These are phyloP conservation scores for Penicillium pulvis DNA, from an alignment of 495 filamentous ascomycete genomes.

Conservation along the genomic window DNA sequence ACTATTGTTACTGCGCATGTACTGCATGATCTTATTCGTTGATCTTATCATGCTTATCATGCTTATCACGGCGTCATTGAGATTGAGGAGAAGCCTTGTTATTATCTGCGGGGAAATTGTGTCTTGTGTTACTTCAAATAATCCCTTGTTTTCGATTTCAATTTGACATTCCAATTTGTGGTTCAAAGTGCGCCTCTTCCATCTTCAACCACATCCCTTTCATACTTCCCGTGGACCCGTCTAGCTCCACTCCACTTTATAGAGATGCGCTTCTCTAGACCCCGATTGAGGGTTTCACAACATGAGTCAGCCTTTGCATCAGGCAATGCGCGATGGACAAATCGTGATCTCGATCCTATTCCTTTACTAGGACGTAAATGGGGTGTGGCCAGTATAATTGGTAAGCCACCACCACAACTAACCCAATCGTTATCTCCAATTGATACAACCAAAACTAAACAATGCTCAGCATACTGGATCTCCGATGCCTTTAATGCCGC, in stretches of 20 bases:
- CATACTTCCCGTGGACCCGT: not conserved
- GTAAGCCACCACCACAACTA: constrained; percentile 15
- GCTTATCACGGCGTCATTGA: constrained; percentile 9
- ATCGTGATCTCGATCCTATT: constrained; percentile 50
- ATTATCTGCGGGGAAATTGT: not conserved
- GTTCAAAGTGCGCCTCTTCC: not conserved
- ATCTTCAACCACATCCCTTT: not conserved
- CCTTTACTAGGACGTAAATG: constrained; percentile 43
- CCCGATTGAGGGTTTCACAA: constrained; percentile 37
- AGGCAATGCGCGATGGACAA: constrained; percentile 46
- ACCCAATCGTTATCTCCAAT: not conserved
- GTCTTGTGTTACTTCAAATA: not conserved
- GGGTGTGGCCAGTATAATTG: constrained; percentile 42
- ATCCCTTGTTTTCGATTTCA: not conserved
- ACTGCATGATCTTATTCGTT: not conserved
- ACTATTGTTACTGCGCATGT: too few species aligned
- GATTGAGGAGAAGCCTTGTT: not conserved
- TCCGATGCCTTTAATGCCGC: constrained; percentile 63
- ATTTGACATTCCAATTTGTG: too few species aligned
- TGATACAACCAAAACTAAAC: not conserved
- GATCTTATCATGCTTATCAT: constrained; percentile 7
- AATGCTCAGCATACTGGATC: constrained; percentile 59
- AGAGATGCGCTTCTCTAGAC: constrained; percentile 29
- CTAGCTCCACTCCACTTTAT: not conserved
- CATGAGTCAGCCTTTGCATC: constrained; percentile 40